phyloP scores from a whole-genome alignment of 305 asterid genomes.

The Fraxinus sp. region DNA sequence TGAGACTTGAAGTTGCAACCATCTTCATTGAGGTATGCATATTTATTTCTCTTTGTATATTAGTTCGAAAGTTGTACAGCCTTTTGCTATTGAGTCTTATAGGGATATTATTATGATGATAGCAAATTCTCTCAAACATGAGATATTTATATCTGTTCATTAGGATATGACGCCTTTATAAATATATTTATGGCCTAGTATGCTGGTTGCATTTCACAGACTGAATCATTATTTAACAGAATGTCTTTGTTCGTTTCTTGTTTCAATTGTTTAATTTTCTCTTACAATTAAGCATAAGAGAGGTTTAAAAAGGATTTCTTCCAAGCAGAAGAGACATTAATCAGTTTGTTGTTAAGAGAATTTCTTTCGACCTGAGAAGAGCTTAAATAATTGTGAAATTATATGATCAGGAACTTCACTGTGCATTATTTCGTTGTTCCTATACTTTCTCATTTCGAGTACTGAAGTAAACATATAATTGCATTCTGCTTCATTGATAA shows the following conservation, averaged over 20 bases:
- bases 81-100: not conserved
- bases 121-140: not conserved
- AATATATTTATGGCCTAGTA: not conserved
- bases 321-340: not conserved
- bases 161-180: not conserved
- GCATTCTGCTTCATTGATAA: not conserved
- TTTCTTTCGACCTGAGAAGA: not conserved
- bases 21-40: not conserved
- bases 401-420: not conserved
- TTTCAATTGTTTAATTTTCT: not conserved
- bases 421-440: not conserved
- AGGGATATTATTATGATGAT: not conserved
- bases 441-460: not conserved
- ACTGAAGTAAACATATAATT: not conserved
- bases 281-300: not conserved
- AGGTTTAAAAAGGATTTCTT: not conserved
- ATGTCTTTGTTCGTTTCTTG: not conserved
- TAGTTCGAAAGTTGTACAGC: not conserved
- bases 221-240: not conserved
- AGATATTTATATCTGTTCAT: not conserved
- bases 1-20: not conserved
- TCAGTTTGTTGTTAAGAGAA: not conserved
- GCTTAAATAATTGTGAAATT: not conserved
- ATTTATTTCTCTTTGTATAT: not conserved
- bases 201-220: not conserved